phyloP scores from a whole-genome alignment of 1,139 yeast species.

The Debaryomyces singareniensis region DNA sequence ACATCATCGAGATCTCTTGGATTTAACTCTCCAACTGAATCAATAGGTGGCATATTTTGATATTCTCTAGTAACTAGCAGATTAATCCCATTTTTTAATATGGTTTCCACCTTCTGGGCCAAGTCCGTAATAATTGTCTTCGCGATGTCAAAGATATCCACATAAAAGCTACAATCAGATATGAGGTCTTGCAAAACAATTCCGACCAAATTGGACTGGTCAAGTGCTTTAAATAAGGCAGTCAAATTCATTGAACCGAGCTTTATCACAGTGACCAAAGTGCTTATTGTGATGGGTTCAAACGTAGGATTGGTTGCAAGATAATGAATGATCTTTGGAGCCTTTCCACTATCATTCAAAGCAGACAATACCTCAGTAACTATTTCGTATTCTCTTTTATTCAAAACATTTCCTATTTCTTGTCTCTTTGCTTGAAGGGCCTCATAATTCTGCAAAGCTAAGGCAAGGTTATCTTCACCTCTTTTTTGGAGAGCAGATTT shows the following conservation, averaged over 20 bases:
- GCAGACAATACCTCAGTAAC: conserved; percentile 39
- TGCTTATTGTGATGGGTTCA: conserved; percentile 29
- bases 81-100: conserved; percentile 17
- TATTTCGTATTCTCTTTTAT: conserved; percentile 28
- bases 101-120: conserved; percentile 21
- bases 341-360: conserved; percentile 32
- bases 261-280: conserved; percentile 25
- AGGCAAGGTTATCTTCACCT: conserved; percentile 13
- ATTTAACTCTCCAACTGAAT: conserved; percentile 8
- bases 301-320: conserved; percentile 28
- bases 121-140: conserved; percentile 21
- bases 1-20: conserved; percentile 25
- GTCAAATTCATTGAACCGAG: conserved; percentile 28
- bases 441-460: conserved; percentile 16
- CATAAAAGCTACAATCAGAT: conserved; percentile 37
- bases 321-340: conserved; percentile 31
- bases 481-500: conserved; percentile 7
- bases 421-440: conserved; percentile 24
- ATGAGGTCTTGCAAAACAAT: conserved; percentile 33
- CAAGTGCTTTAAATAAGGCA: conserved; percentile 32
- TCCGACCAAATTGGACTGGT: conserved; percentile 31
- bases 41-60: no score
- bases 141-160: conserved; percentile 29
- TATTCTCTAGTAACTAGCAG: no score
- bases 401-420: conserved; percentile 17